Base-by-base conservation (phyloP, 805 yeast species). In the Saccharomycopsis fibuligera region DNA sequence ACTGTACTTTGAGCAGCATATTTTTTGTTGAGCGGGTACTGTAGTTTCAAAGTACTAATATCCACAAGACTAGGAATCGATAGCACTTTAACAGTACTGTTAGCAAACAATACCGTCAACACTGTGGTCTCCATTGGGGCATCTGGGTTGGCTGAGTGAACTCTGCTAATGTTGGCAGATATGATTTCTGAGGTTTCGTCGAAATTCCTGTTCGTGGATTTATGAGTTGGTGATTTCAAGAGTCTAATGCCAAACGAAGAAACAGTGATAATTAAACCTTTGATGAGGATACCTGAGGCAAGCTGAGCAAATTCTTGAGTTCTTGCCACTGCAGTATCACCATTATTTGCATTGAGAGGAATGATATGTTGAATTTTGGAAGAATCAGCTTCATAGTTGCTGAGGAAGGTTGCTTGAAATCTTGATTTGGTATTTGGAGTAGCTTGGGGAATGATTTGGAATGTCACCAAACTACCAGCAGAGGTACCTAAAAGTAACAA, bases 401-500 rank as follows among this genome's bases (percentile, higher is more conserved):
- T 81, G 5, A 76, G 68, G 49, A 73, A 73, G 23, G 72, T 73
- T 0, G 79, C 84, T 25, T 68, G 66, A 59, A 80, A 88, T 44
- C 79, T 68, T 17, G 53, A 50, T 29, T 37, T 42, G n/a, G 53
- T 31, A 16, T 33, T 45, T 25, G 50, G 41, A 0, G 91, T 93
- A 40, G 72, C 64, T 0, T 72, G 74, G 1, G 95, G 95, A 3
- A 80, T 60, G 2, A 90, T 64, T 58, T 81, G 79, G 64, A 75
- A 86, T 0, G 79, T 72, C 24, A 82, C 53, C 10, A 88, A 59
- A 48, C 86, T 84, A 16, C 97, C 97, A 14, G 67, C 66, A 48
- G 78, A 76, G 0, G 96, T 84, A 22, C 98, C 98, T 10, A 81
- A 84, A 22, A 77, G 65, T 65, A 90, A 63, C 23, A 86, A 58